These are phyloP conservation scores for Ailanthus altissimus DNA, from an alignment of 345 rosid genomes.

Conservation along the genomic window DNA sequence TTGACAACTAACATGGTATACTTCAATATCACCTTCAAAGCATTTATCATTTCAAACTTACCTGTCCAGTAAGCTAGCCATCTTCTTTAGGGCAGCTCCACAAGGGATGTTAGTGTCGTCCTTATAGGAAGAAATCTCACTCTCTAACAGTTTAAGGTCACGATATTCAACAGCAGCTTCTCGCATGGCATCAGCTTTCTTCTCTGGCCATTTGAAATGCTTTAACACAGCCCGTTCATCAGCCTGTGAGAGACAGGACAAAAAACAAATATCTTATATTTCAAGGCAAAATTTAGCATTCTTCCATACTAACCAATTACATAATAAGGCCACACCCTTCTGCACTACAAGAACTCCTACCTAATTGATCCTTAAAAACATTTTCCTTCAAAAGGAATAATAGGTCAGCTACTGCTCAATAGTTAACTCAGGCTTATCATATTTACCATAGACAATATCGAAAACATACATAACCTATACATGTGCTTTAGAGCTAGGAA, in stretches of 20 bases:
- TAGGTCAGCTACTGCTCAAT: background rate
- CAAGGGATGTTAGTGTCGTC: slow-evolving; percentile 59
- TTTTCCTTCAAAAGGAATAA: background rate
- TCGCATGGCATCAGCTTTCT: slow-evolving; percentile 81
- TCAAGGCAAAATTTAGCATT: background rate
- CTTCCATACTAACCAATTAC: background rate
- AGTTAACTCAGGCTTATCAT: background rate
- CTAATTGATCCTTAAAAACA: background rate
- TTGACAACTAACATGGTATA: background rate
- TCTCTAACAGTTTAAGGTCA: slow-evolving; percentile 64
- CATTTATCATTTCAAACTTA: slow-evolving; percentile 28
- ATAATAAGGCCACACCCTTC: background rate
- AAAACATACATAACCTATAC: no score
- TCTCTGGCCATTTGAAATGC: slow-evolving; percentile 96
- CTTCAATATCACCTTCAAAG: slow-evolving; percentile 12
- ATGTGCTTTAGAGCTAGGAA: no score
- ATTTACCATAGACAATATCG: no score
- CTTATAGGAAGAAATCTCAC: slow-evolving; percentile 55
- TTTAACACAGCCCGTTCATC: slow-evolving; percentile 90
- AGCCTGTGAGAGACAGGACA: slow-evolving; percentile 44
- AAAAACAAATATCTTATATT: background rate
- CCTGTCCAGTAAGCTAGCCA: slow-evolving; percentile 79
- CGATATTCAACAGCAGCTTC: slow-evolving; percentile 92
- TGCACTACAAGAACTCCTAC: background rate
- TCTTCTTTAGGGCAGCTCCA: slow-evolving; percentile 71